These are phyloP conservation scores for Coffea eugenioides DNA, from an alignment of 257 asterid species.

Conservation along the genomic window DNA sequence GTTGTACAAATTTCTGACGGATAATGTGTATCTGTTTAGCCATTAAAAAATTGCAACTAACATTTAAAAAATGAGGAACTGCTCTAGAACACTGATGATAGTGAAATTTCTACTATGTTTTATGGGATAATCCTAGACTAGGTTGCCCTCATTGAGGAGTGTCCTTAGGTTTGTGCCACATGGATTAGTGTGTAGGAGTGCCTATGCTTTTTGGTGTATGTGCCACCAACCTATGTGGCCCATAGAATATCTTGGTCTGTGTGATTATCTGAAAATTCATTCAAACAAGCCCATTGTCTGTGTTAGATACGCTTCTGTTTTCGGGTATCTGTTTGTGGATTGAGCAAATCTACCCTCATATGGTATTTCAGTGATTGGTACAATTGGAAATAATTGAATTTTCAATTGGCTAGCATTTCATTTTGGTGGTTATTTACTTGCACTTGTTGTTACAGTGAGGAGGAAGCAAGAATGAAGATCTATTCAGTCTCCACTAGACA, in stretches of 20 bases:
- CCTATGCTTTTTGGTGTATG: too few species aligned
- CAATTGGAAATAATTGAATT: neutral
- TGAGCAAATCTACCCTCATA: neutral
- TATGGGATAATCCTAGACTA: neutral
- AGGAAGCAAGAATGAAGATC: slow-evolving; percentile 91
- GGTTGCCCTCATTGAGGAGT: too few species aligned
- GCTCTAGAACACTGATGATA: neutral
- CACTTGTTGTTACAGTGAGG: slow-evolving; percentile 49
- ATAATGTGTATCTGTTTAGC: neutral
- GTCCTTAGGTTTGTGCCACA: too few species aligned
- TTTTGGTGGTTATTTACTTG: neutral
- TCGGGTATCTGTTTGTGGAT: neutral
- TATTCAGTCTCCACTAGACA: slow-evolving; percentile 82
- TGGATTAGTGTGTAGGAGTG: too few species aligned
- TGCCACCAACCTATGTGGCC: too few species aligned
- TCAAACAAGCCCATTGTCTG: neutral
- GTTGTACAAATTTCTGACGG: neutral
- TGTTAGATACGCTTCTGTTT: neutral
- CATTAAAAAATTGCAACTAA: neutral
- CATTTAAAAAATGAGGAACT: neutral
- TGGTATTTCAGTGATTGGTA: neutral
- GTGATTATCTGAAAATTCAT: neutral
- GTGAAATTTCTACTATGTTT: neutral
- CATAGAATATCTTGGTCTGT: too few species aligned
- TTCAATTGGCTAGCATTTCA: neutral